phyloP scores from a whole-genome alignment of 2,329 filamentous ascomycete genomes.

The Aspergillus ustus region DNA sequence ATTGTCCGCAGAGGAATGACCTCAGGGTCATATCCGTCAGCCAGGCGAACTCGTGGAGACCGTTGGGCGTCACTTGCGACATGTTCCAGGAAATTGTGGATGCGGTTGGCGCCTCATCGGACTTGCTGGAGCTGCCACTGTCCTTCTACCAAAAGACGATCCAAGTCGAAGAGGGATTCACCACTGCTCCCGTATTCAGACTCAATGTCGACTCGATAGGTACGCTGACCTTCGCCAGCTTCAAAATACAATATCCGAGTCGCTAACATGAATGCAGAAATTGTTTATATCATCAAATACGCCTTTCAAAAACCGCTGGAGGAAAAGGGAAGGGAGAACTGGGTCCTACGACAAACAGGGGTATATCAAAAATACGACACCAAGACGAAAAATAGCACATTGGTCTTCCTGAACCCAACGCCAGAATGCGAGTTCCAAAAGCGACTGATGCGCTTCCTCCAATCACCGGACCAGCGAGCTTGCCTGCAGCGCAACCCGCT shows the following conservation, averaged over 20 bases:
- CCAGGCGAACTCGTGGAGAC: conserved; percentile 32
- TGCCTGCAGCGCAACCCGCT: conserved; percentile 23
- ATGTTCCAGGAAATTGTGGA: conserved; percentile 30
- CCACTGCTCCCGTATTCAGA: conserved; percentile 23
- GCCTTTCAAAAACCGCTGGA: conserved; percentile 28
- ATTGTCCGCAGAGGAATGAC: background rate
- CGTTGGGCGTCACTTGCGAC: conserved; percentile 27
- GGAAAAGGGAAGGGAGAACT: conserved; percentile 26
- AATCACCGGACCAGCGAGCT: conserved; percentile 15
- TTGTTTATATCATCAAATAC: conserved; percentile 36
- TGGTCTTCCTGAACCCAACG: conserved; percentile 33
- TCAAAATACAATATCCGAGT: background rate
- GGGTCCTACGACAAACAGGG: conserved; percentile 38
- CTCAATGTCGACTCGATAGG: conserved; percentile 22
- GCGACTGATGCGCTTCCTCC: conserved; percentile 21
- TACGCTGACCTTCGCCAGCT: conserved; percentile 9
- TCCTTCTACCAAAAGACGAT: conserved; percentile 32
- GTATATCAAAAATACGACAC: conserved; percentile 37
- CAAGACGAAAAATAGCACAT: conserved; percentile 27
- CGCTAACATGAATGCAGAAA: conserved; percentile 21
- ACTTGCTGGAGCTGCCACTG: conserved; percentile 29
- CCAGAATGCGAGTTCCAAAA: conserved; percentile 20
- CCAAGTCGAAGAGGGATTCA: conserved; percentile 32
- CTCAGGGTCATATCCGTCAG: conserved; percentile 31
- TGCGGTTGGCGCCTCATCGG: conserved; percentile 19